Evolutionary conservation across 2,329 filamentous ascomycete species (phyloP).

Genomic region (Fusarium nanum): DNA sequence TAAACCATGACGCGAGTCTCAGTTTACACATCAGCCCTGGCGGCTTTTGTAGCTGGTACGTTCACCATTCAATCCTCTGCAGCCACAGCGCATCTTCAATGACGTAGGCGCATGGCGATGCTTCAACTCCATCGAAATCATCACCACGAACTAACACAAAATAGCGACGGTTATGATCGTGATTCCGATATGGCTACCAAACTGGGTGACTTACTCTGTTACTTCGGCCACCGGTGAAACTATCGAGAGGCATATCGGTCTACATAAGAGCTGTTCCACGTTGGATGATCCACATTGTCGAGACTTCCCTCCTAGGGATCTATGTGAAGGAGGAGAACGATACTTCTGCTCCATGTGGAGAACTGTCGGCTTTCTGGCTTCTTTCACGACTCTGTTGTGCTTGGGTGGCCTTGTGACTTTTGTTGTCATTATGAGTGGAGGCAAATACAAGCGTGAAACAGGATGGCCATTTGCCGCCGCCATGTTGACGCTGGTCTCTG

Average conservation of each 20-base stretch:
- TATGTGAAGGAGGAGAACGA: slow-evolving; percentile 61
- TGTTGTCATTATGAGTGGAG: slow-evolving; percentile 79
- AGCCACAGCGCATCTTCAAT: slow-evolving; percentile 34
- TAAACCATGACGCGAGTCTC: slow-evolving; percentile 57
- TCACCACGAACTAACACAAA: slow-evolving; percentile 48
- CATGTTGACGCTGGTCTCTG: slow-evolving; percentile 72
- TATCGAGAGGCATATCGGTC: slow-evolving; percentile 74
- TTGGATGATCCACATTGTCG: slow-evolving; percentile 71
- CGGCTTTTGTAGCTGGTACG: slow-evolving; percentile 59
- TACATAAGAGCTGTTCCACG: slow-evolving; percentile 84
- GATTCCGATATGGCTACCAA: slow-evolving; percentile 73
- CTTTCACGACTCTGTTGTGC: slow-evolving; percentile 84
- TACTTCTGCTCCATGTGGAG: slow-evolving; percentile 95
- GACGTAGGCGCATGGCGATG: slow-evolving; percentile 34
- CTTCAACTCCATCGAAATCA: not conserved
- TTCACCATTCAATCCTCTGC: slow-evolving; percentile 25
- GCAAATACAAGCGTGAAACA: slow-evolving; percentile 80
- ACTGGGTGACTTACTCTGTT: slow-evolving; percentile 76
- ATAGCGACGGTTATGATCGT: slow-evolving; percentile 78
- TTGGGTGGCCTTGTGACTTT: slow-evolving; percentile 85
- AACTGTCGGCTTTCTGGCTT: slow-evolving; percentile 87
- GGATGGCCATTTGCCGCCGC: slow-evolving; percentile 83
- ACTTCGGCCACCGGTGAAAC: slow-evolving; percentile 59
- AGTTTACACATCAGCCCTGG: slow-evolving; percentile 57
- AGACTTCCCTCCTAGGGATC: slow-evolving; percentile 49